Evolutionary conservation across 1,284 basidiomycete species (phyloP), one percentile per base, ranked within the genome.

Genomic region (Hymenochaete sp.): DNA sequence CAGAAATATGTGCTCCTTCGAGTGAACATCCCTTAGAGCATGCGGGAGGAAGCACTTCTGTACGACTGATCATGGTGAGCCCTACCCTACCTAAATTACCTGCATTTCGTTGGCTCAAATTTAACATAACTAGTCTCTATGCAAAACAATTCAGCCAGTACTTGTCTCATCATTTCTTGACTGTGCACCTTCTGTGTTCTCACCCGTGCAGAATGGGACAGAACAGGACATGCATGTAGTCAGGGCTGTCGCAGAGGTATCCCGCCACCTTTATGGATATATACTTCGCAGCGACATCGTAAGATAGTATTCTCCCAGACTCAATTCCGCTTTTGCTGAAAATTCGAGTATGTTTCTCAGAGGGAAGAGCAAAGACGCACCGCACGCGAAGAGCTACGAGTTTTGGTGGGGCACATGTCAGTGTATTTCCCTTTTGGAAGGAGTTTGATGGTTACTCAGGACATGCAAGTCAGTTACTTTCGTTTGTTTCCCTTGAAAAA

Each of bases 151-250:
- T 13, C 76, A 91, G 55, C 71, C 87, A 0, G 82, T 81, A 2
- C 66, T 96, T 4, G 67, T 88, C 1, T 79, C 88, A 4, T 82
- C 84, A 0, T 89, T 91, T 60, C 72, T 96, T 18, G 92, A 96
- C 60, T 77, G 77, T 50, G 88, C 89, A 1, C 87, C 93, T 1
- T 59, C 74, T 7, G 85, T 85, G 2, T 92, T 93, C 62, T 73
- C 79, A 6, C 82, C 81, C 0, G 71, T 71, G 49, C 63, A 63
- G 18, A 67, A 59, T 22, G 71, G 75, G 2, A 62, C 75, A 7
- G 79, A 80, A 47, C 70, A 68, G 1, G 79, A 90, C 47, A 59
- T 83, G 9, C 72, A 77, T 39, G 71, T 86, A 38, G 71, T 93
- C 14, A 52, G 72, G 6, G 72, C 76, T 0, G 72, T 83, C 4